Percentiles rank a stretch among this genome's conserved stretches.
Evolutionary conservation across 108 stramenopile species (phyloP).

Genomic region (Skeletonema grethae): DNA sequence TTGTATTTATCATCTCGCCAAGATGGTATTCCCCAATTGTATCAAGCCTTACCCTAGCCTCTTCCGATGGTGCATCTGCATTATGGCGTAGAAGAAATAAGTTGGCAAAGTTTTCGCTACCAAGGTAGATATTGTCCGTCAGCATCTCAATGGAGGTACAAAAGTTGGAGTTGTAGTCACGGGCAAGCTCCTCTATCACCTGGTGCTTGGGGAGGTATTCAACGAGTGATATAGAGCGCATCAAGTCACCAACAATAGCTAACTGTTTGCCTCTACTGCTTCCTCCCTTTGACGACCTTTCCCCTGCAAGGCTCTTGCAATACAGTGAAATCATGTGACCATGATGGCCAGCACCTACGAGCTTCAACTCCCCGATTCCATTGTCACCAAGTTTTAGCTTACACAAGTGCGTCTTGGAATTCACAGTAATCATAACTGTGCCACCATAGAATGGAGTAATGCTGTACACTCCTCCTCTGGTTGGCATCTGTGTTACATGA

Average conservation of each 20-base stretch:
- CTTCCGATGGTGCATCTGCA: conserved; percentile 80
- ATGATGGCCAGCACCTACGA: conserved; percentile 84
- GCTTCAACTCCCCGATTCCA: conserved; percentile 44
- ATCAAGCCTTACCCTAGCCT: conserved; percentile 84
- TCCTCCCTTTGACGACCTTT: not conserved
- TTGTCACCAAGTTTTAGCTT: conserved; percentile 48
- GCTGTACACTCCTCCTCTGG: conserved; percentile 78
- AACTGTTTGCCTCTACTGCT: conserved; percentile 58
- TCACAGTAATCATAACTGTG: conserved; percentile 68
- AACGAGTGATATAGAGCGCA: conserved; percentile 93
- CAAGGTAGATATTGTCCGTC: conserved; percentile 89
- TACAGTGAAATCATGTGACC: conserved; percentile 94
- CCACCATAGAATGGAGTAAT: conserved; percentile 81
- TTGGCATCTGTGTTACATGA: conserved; percentile 68
- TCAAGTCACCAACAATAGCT: conserved; percentile 96
- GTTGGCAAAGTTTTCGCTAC: conserved; percentile 93
- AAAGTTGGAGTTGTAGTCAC: conserved; percentile 96
- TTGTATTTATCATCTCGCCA: conserved; percentile 96
- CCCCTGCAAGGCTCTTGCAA: conserved; percentile 72
- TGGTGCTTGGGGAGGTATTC: conserved; percentile 83
- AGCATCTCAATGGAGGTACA: conserved; percentile 94
- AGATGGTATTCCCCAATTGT: conserved; percentile 93
- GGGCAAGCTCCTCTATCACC: conserved; percentile 88
- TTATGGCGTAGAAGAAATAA: conserved; percentile 89
- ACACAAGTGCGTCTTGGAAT: conserved; percentile 78